phyloP scores from a whole-genome alignment of 202 grass and related monocot genomes.

The Miscanthus sacchariflorus region DNA sequence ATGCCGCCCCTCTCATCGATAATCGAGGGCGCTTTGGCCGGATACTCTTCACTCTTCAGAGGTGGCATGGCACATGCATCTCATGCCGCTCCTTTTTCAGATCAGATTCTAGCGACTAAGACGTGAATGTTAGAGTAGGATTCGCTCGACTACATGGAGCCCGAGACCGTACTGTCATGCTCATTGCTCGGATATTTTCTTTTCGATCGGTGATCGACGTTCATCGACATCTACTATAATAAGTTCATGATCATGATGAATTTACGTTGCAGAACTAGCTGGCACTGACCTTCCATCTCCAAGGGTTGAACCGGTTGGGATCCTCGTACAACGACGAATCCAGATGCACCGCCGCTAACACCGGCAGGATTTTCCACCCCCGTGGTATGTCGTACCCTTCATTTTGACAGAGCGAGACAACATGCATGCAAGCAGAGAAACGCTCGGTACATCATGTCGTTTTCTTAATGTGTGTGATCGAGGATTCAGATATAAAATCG shows the following conservation, averaged over 20 bases:
- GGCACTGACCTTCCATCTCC: constrained; percentile 93
- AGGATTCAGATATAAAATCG: background rate
- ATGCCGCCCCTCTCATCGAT: constrained; percentile 16
- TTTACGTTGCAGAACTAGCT: background rate
- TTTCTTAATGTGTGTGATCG: background rate
- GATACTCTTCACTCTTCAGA: constrained; percentile 5
- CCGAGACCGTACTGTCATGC: background rate
- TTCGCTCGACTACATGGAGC: background rate
- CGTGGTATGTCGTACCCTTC: constrained; percentile 89
- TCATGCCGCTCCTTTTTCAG: constrained; percentile 17
- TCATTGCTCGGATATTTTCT: constrained; percentile 19
- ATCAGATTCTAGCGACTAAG: background rate
- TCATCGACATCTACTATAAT: background rate
- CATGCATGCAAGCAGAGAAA: background rate
- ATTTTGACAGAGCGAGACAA: background rate
- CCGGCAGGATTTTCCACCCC: constrained; percentile 97
- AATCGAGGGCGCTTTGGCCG: constrained; percentile 27
- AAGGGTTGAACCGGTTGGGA: constrained; percentile 86
- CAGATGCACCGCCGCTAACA: constrained; percentile 81
- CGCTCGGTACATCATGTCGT: background rate
- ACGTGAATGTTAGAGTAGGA: background rate
- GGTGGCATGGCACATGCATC: constrained; percentile 19
- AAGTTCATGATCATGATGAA: background rate
- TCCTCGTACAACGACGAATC: constrained; percentile 78
- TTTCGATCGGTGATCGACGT: background rate